Base-by-base conservation (phyloP, 805 yeast species). In the Scheffersomyces ergatensis region DNA sequence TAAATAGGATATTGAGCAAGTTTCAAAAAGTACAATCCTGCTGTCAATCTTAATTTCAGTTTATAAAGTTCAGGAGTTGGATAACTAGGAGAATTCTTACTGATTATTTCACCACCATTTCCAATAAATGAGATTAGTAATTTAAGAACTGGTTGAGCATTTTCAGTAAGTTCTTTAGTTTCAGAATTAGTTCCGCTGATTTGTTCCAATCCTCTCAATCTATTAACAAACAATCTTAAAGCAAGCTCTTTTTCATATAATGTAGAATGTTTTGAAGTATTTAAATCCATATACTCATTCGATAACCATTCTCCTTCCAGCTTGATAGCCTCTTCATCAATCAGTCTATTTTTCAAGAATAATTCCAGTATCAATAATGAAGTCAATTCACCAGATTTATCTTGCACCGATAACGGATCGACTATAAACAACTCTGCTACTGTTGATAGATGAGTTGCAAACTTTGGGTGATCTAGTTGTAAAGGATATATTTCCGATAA, bases 21-120 rank as follows among this genome's bases (percentile, higher is more conserved):
- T 51, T 84, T 82, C 24, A 89, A 58, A 9, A 89, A 51, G 48
- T 70, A 72, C 26, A 77, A 53, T 0, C 95, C 95, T 1, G 95
- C 92, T 25, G 66, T 70, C 9, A 86, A 63, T 49, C 95, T 70
- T 36, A 89, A 59, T 46, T 78, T 76, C 43, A 81, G 72, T 54
- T 83, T 84, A 53, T 66, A 81, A 26, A 64, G 63, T 19, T 56
- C 64, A 3, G 96, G 95, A 0, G 95, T 85, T 13, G 85, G 82
- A 49, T 61, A 70, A 14, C 63, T 60, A 8, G 60, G 64, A 4
- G 70, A 50, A 39, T 70, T 69, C 18, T 43, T 60, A 57, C 39
- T 75, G 47, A 82, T 77, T 24, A 89, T 73, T 52, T 89, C 96
- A 21, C 96, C 96, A 34, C 85, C 85, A 55, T 83, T 83, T 1